Conservation (phyloP, 164 flowering plant genomes). For the Taxillus chinensis region DNA sequence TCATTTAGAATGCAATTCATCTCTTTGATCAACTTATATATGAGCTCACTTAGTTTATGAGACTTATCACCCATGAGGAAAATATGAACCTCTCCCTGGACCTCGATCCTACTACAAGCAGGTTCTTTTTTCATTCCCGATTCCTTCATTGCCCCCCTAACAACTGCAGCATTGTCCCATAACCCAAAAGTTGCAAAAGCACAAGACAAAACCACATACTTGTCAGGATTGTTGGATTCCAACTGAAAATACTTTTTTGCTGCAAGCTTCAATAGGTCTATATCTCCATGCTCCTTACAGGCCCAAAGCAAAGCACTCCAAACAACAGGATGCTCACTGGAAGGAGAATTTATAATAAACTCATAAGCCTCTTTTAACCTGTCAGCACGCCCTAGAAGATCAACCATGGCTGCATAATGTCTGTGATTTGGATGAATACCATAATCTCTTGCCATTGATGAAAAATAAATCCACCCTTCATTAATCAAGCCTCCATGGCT, state of each 20-base stretch:
- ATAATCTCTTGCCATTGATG: conserved; percentile 51
- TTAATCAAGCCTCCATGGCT: conserved; percentile 62
- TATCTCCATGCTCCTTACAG: conserved; percentile 51
- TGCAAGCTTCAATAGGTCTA: conserved; percentile 44
- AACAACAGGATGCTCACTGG: conserved; percentile 43
- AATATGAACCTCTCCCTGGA: conserved; percentile 38
- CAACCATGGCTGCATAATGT: conserved; percentile 74
- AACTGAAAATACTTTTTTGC: conserved; percentile 51
- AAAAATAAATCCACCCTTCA: conserved; percentile 47
- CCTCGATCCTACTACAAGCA: conserved; percentile 68
- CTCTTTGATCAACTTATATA: conserved; percentile 26
- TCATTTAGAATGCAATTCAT: conserved; percentile 34
- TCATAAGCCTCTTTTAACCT: conserved; percentile 57
- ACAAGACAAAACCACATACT: conserved; percentile 57
- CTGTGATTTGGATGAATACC: conserved; percentile 50
- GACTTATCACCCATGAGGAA: conserved; percentile 51
- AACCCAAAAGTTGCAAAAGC: conserved; percentile 58
- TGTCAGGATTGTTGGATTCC: conserved; percentile 64
- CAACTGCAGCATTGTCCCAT: conserved; percentile 55
- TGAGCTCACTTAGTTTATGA: conserved; percentile 30
- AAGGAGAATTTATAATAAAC: conserved; percentile 47
- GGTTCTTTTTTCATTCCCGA: conserved; percentile 64
- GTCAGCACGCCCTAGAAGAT: conserved; percentile 74
- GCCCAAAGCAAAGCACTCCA: conserved; percentile 83
- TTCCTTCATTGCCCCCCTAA: conserved; percentile 51